Evolutionary conservation across 1,284 basidiomycete genomes (phyloP).

Genomic region (Ustanciosporium gigantosporum): DNA sequence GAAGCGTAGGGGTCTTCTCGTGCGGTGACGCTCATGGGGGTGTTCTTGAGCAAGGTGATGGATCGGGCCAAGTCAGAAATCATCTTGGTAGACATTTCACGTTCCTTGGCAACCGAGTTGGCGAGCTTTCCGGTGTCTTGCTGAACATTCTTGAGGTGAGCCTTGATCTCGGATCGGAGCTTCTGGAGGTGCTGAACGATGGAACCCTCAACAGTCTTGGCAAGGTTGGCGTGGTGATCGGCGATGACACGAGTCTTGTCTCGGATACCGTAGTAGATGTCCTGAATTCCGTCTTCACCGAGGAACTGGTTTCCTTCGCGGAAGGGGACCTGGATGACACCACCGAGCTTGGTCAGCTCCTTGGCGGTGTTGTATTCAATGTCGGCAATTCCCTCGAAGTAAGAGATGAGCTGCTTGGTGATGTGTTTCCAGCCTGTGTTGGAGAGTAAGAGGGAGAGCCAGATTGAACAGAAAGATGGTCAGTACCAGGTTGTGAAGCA

Average conservation of each 20-base stretch:
- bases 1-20: constrained; percentile 80
- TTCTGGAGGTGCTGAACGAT: constrained; percentile 98
- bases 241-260: constrained; percentile 93
- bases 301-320: constrained; percentile 74
- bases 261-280: constrained; percentile 84
- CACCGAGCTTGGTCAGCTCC: constrained; percentile 93
- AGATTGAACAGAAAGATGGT: not conserved
- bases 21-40: constrained; percentile 81
- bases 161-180: constrained; percentile 90
- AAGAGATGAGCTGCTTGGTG: constrained; percentile 66
- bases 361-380: constrained; percentile 80
- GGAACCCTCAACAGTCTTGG: constrained; percentile 92
- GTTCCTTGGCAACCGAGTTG: constrained; percentile 87
- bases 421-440: constrained; percentile 82
- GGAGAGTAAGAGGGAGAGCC: too few relatives aligned
- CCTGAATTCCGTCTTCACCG: constrained; percentile 66
- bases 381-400: constrained; percentile 68
- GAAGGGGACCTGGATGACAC: constrained; percentile 97
- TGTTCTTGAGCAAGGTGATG: constrained; percentile 91
- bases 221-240: constrained; percentile 94
- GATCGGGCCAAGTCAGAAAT: constrained; percentile 85
- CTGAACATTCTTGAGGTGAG: constrained; percentile 95
- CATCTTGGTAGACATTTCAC: constrained; percentile 83
- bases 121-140: constrained; percentile 96
- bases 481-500: not conserved